These are phyloP conservation scores for Sicyos edulis DNA, from an alignment of 306 rosid genomes.

Conservation along the genomic window DNA sequence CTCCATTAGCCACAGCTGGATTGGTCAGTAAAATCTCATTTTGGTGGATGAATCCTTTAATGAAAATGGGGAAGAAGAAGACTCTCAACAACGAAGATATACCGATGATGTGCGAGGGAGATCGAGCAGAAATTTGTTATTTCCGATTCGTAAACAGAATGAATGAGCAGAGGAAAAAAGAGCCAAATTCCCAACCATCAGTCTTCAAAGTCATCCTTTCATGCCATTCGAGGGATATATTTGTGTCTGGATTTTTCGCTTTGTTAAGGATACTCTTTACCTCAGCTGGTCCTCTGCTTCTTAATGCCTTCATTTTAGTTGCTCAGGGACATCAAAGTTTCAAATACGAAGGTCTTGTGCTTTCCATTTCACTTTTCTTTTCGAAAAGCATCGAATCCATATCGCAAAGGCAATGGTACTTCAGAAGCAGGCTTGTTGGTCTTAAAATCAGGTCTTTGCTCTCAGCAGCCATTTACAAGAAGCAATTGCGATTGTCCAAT, in stretches of 20 bases:
- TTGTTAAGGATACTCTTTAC: conserved; percentile 53
- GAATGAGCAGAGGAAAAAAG: conserved; percentile 41
- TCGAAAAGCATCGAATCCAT: conserved; percentile 58
- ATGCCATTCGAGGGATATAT: conserved; percentile 62
- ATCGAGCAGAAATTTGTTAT: conserved; percentile 69
- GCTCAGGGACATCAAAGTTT: conserved; percentile 72
- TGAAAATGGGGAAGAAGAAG: conserved; percentile 67
- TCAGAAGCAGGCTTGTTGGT: conserved; percentile 64
- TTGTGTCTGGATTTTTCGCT: conserved; percentile 73
- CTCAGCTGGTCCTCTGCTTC: conserved; percentile 71
- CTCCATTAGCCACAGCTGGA: conserved; percentile 63
- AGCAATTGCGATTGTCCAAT: conserved; percentile 64
- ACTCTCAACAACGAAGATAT: conserved; percentile 57
- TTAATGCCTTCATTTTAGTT: conserved; percentile 70
- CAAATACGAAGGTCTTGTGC: conserved; percentile 61
- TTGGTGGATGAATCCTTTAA: conserved; percentile 84
- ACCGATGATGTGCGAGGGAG: conserved; percentile 52
- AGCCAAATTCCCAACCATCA: conserved; percentile 46
- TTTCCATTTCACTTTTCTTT: conserved; percentile 52
- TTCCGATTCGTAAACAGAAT: conserved; percentile 40
- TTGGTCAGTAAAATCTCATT: conserved; percentile 43
- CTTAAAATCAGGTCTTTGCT: conserved; percentile 62
- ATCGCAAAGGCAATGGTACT: conserved; percentile 89
- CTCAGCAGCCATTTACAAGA: conserved; percentile 66
- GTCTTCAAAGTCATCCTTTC: conserved; percentile 41